phyloP scores from a whole-genome alignment of 129 eudicot species.

The Flaveria trinervia region DNA sequence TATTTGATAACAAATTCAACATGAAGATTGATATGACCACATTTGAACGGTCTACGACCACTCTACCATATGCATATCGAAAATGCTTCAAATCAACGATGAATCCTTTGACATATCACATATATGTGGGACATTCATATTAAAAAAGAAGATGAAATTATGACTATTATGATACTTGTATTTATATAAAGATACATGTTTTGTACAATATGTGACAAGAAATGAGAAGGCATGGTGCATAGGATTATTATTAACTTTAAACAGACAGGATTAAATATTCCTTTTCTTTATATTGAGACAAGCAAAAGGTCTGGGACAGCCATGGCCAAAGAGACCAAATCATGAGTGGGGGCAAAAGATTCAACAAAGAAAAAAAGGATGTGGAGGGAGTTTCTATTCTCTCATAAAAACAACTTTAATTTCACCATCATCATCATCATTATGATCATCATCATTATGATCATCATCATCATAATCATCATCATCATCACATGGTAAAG shows the following conservation, averaged over 20 bases:
- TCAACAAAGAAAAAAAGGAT: constrained; percentile 26
- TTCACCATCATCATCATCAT: constrained; percentile 5
- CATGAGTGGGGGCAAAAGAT: constrained; percentile 40
- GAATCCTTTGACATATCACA: constrained; percentile 11
- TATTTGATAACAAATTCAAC: neutral
- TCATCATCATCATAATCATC: constrained; percentile 4
- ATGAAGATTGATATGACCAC: constrained; percentile 4
- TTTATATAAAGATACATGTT: neutral
- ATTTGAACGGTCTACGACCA: constrained; percentile 17
- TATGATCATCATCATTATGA: constrained; percentile 27
- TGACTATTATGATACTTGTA: constrained; percentile 20
- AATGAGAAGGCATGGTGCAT: constrained; percentile 28
- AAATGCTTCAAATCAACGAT: constrained; percentile 7
- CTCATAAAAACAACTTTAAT: constrained; percentile 30
- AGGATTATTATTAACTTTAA: constrained; percentile 32
- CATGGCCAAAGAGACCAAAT: constrained; percentile 45
- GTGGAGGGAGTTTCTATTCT: constrained; percentile 32
- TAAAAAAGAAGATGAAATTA: constrained; percentile 20
- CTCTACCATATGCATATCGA: neutral
- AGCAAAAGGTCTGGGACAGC: constrained; percentile 32
- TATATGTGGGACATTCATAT: constrained; percentile 24
- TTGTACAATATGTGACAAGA: constrained; percentile 19
- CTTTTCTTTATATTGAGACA: constrained; percentile 43
- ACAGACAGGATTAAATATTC: constrained; percentile 44
- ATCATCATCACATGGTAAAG: constrained; percentile 40